Evolutionary conservation across 75 land plant species (phyloP).

Genomic region (Cupressus sempervirens): DNA sequence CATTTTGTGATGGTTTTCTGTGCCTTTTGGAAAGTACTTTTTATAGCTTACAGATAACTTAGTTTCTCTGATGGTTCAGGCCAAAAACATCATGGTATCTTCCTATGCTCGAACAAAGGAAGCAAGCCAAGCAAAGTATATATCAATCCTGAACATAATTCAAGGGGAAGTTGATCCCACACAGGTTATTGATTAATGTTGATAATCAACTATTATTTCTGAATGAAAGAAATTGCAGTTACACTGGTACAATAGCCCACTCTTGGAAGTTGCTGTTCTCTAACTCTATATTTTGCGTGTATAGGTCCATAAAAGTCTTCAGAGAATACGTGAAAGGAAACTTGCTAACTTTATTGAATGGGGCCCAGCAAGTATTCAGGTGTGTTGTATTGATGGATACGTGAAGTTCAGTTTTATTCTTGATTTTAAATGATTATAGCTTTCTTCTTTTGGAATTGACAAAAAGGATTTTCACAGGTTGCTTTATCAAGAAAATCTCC

Average conservation of each 20-base stretch:
- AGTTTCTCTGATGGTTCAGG: slow-evolving; percentile 37
- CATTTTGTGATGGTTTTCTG: slow-evolving; percentile 1
- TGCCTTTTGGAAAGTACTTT: not conserved
- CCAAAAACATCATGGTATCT: slow-evolving; percentile 98
- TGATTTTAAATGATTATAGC: not conserved
- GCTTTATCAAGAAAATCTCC: slow-evolving; percentile 98
- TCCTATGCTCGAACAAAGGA: slow-evolving; percentile 98
- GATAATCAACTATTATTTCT: not conserved
- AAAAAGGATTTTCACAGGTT: slow-evolving; percentile 50
- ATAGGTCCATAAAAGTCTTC: slow-evolving; percentile 98
- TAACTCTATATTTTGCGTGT: not conserved
- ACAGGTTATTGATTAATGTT: slow-evolving; percentile 54
- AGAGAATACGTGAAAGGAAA: slow-evolving; percentile 98
- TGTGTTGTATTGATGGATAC: slow-evolving; percentile 10
- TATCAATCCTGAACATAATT: slow-evolving; percentile 95
- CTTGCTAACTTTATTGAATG: slow-evolving; percentile 99
- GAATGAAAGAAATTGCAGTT: not conserved
- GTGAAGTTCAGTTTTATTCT: not conserved
- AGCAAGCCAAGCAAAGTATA: slow-evolving; percentile 99
- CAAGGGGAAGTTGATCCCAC: slow-evolving; percentile 99
- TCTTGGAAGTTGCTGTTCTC: not conserved
- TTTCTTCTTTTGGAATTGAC: slow-evolving; percentile 4
- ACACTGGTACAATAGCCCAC: not conserved
- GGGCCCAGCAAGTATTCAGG: slow-evolving; percentile 99
- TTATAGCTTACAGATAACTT: not conserved